Evolutionary conservation across 2,329 filamentous ascomycete species (phyloP).

Genomic region (Aspergillus texensis): DNA sequence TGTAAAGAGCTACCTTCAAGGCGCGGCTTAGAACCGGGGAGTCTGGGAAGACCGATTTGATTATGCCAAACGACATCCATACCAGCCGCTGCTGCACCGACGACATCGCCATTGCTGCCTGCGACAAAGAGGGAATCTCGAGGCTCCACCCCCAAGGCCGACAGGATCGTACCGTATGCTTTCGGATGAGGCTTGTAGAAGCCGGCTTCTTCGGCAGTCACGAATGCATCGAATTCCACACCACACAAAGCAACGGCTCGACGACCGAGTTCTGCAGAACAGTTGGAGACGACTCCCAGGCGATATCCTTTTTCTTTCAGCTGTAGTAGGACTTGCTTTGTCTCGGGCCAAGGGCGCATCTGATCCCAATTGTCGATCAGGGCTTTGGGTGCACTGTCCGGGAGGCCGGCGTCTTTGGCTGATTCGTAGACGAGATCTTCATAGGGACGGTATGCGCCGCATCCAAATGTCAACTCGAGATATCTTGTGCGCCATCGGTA

Average conservation of each 20-base stretch:
- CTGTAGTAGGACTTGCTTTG: not conserved
- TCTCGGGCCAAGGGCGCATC: constrained; percentile 6
- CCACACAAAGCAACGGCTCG: not conserved
- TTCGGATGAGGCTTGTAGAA: constrained; percentile 5
- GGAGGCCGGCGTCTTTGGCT: not conserved
- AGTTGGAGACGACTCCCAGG: constrained; percentile 6
- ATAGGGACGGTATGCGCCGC: constrained; percentile 6
- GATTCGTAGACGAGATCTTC: constrained; percentile 5
- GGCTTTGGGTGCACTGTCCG: not conserved
- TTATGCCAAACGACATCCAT: constrained; percentile 14
- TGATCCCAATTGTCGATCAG: constrained; percentile 5
- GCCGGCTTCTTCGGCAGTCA: constrained; percentile 9
- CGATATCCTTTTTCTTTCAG: constrained; percentile 2
- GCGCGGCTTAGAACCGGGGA: not conserved
- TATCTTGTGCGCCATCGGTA: constrained; percentile 2
- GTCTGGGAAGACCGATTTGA: not conserved
- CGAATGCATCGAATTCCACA: constrained; percentile 2
- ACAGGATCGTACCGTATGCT: not conserved
- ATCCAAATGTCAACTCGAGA: constrained; percentile 5
- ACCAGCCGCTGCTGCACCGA: constrained; percentile 5
- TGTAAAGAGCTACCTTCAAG: not conserved
- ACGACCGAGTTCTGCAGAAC: not conserved
- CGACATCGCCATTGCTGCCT: constrained; percentile 8
- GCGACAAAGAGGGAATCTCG: constrained; percentile 4
- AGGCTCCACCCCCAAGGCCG: not conserved